Base-by-base conservation (phyloP, 2,329 filamentous ascomycete genomes). In the Uncinocarpus reesii region DNA sequence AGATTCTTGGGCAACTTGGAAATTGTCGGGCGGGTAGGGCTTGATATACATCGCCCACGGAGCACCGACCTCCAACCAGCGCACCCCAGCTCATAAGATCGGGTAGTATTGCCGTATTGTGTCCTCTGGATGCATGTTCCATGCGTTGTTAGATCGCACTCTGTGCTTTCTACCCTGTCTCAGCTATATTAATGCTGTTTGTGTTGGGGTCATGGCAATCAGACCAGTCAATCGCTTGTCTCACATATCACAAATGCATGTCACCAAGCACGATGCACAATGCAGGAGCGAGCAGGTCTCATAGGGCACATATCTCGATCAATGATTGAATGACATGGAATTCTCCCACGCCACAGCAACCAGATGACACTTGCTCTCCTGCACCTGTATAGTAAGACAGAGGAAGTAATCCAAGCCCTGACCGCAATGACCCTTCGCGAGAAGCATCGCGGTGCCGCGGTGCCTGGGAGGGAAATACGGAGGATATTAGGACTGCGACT, bases 171-270 rank as follows among this genome's bases (percentile, higher is more conserved):
- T 21, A 8, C 2, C 16, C 13, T 29, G 23, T 42, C 11, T 1
- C 28, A 16, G 23, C 18, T n/a, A 42, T 18, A n/a, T 29, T 21
- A 29, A 29, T 29, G 38, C 38, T 29, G 1, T 18, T 29, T 21
- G n/a, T 18, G 34, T n/a, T 29, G 40, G 28, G n/a, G 15, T 32
- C 21, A 4, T 13, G 23, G 11, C 11, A 40, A 26, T 10, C 11
- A 11, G 16, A 26, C 26, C 41, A 15, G 2, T 16, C 32, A 24
- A 29, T 18, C 24, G 24, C 43, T 15, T 38, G 43, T 46, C 43
- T 46, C 43, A 38, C 34, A 37, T 38, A 46, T 46, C 36, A 40
- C 36, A 40, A 8, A n/a, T 26, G 34, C 43, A 46, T 38, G 42
- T 28, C 21, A 36, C 42, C 15, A 37, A 15, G 42, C 31, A 36